Base-by-base conservation (phyloP, 352 stramenopile species). In the Phytophthora macrochlamydospora region DNA sequence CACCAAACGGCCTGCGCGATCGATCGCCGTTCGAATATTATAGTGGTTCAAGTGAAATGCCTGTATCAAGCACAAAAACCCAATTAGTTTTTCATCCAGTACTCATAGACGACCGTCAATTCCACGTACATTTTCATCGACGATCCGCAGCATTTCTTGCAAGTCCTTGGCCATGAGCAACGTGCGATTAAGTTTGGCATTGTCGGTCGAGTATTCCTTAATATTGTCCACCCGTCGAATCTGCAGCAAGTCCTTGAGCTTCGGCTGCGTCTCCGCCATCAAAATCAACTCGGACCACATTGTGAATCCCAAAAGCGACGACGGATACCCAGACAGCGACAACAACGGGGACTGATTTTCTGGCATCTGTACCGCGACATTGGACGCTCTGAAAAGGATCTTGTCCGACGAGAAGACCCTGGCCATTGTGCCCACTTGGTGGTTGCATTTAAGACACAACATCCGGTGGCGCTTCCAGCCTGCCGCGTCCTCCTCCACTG, bases 281-380 rank as follows among this genome's bases (percentile, higher is more conserved):
- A 91, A 63, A 56, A 93, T 85, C 18, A 93, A 62, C 52, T 93
- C 85, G 6, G 82, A 86, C 85, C 85, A 93, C 82, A 90, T 91
- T 1, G 73, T 81, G 63, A 93, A 91, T 18, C 73, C 81, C 46
- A 93, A 51, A 24, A 87, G 71, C 14, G 85, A 93, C 31, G 85
- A 93, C 24, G 85, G 85, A 42, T 93, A 93, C 2, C 85, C 85
- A 0, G 85, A 93, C 28, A 91, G 57, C 11, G 85, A 93, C 30
- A 91, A 69, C 63, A 93, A 68, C 28, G 85, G 85, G 9, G 82
- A 91, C 64, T 89, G 75, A 46, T 90, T 52, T 56, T 86, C 79
- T 4, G 85, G 83, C 79, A 93, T 87, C 50, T 90, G 79, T 44
- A 93, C 82, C 40, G 82, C 76, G n/a, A 91, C 79, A 32, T 78